phyloP scores from a whole-genome alignment of 75 land plant species.

The Pinus taeda region DNA sequence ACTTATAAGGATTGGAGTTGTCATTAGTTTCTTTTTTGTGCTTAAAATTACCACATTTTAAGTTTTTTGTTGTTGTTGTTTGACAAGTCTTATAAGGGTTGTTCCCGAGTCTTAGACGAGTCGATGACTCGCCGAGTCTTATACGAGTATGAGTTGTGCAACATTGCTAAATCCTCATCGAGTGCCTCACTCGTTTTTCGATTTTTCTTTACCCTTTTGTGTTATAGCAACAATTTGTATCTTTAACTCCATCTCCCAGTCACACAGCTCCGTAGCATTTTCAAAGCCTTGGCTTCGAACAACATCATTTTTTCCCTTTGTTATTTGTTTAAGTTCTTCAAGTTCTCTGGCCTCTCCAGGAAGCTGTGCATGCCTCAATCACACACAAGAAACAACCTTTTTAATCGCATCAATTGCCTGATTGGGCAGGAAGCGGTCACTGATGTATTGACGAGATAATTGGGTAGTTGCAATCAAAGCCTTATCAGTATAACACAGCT shows the following conservation, averaged over 20 bases:
- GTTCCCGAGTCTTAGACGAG: no score
- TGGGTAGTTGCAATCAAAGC: constrained; percentile 52
- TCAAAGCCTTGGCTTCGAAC: constrained; percentile 47
- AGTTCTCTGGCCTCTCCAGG: constrained; percentile 52
- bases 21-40: no score
- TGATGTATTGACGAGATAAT: constrained; percentile 53
- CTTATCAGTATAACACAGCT: constrained; percentile 50
- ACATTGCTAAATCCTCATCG: constrained; percentile 15
- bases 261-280: constrained; percentile 49
- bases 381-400: constrained; percentile 66
- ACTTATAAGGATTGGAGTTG: no score
- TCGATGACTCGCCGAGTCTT: no score
- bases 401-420: constrained; percentile 69
- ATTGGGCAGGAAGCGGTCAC: constrained; percentile 72
- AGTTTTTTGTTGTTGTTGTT: no score
- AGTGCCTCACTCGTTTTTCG: constrained; percentile 38
- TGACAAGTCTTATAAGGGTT: no score
- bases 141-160: no score
- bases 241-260: constrained; percentile 50
- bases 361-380: constrained; percentile 56
- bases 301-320: constrained; percentile 53
- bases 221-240: constrained; percentile 34
- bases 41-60: no score
- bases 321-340: constrained; percentile 33
- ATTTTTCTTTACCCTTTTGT: constrained; percentile 41